phyloP scores from a whole-genome alignment of 2,329 filamentous ascomycete genomes.

The Myotisia sp. region DNA sequence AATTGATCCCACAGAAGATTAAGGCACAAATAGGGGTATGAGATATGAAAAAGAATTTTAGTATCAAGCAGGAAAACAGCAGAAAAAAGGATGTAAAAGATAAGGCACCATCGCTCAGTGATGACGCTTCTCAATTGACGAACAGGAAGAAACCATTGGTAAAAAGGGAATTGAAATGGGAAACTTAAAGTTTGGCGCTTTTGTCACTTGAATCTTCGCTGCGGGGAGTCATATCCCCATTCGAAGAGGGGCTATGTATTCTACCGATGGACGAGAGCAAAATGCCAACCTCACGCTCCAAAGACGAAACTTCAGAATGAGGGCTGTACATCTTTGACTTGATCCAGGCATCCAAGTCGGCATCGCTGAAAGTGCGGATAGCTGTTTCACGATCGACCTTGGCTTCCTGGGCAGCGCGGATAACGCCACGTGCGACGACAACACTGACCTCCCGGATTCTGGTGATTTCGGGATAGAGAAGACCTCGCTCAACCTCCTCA shows the following conservation, averaged over 20 bases:
- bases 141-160: not conserved
- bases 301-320: slow-evolving; percentile 31
- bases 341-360: slow-evolving; percentile 34
- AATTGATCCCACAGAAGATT: no score
- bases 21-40: no score
- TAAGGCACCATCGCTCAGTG: not conserved
- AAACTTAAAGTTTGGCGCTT: slow-evolving; percentile 4
- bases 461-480: slow-evolving; percentile 82
- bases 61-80: slow-evolving; percentile 1
- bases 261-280: slow-evolving; percentile 23
- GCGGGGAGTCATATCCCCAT: slow-evolving; percentile 5
- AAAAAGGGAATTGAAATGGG: not conserved
- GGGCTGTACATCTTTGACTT: slow-evolving; percentile 37
- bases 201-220: slow-evolving; percentile 4
- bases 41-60: no score
- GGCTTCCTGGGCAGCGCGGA: slow-evolving; percentile 75
- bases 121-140: not conserved
- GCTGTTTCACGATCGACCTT: slow-evolving; percentile 46
- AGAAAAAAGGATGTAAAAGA: not conserved
- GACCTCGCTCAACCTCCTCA: slow-evolving; percentile 66
- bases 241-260: slow-evolving; percentile 6
- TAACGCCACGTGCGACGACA: slow-evolving; percentile 76
- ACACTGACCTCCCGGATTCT: slow-evolving; percentile 84
- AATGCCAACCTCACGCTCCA: slow-evolving; percentile 35
- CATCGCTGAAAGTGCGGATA: slow-evolving; percentile 31